phyloP scores from a whole-genome alignment of 768 basidiomycete species.

The Termitomyces sp. region DNA sequence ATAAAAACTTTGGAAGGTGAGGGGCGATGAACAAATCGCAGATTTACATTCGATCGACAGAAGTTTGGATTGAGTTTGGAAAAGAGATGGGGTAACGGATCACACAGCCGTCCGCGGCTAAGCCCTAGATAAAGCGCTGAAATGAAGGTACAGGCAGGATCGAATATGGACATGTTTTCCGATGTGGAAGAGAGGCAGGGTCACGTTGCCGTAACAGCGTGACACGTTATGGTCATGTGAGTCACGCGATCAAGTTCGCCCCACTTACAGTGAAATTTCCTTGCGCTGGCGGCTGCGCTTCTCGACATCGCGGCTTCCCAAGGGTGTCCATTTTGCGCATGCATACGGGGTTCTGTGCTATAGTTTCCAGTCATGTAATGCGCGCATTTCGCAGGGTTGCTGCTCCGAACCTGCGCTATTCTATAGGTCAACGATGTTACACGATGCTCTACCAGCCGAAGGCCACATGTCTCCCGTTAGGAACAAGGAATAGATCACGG shows the following conservation, averaged over 20 bases:
- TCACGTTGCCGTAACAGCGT: constrained; percentile 18
- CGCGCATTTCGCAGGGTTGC: constrained; percentile 22
- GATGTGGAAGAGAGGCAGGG: constrained; percentile 13
- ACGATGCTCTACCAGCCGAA: constrained; percentile 1
- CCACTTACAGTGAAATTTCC: constrained; percentile 11
- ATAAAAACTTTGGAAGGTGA: not conserved
- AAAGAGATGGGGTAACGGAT: constrained; percentile 14
- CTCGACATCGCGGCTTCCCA: constrained; percentile 17
- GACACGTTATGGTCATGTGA: constrained; percentile 18
- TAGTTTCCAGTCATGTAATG: constrained; percentile 39
- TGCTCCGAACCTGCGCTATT: not conserved
- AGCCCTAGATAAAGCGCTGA: constrained; percentile 3
- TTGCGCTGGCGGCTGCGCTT: constrained; percentile 7
- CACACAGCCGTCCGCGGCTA: constrained; percentile 7
- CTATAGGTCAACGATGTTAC: constrained; percentile 1
- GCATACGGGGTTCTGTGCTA: constrained; percentile 37
- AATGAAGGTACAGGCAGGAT: constrained; percentile 16
- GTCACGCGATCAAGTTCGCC: constrained; percentile 13
- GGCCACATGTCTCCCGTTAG: constrained; percentile 7
- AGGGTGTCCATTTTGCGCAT: constrained; percentile 35
- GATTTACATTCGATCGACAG: constrained; percentile 6
- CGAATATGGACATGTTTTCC: constrained; percentile 20
- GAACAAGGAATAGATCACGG: constrained; percentile 6
- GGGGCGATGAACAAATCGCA: not conserved
- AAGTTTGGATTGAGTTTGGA: too few relatives aligned